Base-by-base conservation (phyloP, 2,329 filamentous ascomycete species). In the Emmonsiellopsis sp. region DNA sequence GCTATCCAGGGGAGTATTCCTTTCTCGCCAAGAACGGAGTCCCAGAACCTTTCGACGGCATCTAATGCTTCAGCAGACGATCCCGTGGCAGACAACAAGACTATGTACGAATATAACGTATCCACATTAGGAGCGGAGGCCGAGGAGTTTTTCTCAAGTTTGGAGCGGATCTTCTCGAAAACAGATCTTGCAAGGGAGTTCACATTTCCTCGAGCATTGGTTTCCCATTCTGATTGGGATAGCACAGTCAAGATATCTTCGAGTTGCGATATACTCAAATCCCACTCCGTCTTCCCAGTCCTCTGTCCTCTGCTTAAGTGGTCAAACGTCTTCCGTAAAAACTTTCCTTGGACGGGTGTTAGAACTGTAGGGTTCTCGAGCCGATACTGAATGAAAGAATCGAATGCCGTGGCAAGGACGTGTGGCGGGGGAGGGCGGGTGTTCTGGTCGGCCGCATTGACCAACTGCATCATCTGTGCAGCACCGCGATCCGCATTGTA, bases 401-500 rank as follows among this genome's bases (percentile, higher is more conserved):
- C 75, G 67, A 87, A 84, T 5, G 86, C 87, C 37, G 79, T 73
- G 0, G 81, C 69, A 2, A 95, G 73, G 36, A 87, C 81, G n/a
- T 76, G 67, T 2, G 76, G 72, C 0, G 80, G 68, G 13, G 88
- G 89, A 8, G 82, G 79, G 36, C 88, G 80, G 37, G 83, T 74
- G 50, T 80, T 77, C 53, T 87, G 78, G 50, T 79, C 76, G 59
- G 84, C 72, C 56, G 82, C 79, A 59, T 81, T 80, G 51, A 80
- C 74, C 66, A 88, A 79, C 55, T 87, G 79, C 61, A 87, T 79
- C 72, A 95, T 81, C 13, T 78, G 79, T 58, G 83, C 81, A 62
- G 90, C 80, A 51, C 89, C 90, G 51, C 52, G 40, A 34, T 56
- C 55, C 3, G 21, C 39, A 34, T 34, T 17, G 13, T 56, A 32